Percentiles rank a stretch among this genome's conserved stretches.
phyloP scores from a whole-genome alignment of 2,329 filamentous ascomycete genomes.

The Lizonia empirigonia region DNA sequence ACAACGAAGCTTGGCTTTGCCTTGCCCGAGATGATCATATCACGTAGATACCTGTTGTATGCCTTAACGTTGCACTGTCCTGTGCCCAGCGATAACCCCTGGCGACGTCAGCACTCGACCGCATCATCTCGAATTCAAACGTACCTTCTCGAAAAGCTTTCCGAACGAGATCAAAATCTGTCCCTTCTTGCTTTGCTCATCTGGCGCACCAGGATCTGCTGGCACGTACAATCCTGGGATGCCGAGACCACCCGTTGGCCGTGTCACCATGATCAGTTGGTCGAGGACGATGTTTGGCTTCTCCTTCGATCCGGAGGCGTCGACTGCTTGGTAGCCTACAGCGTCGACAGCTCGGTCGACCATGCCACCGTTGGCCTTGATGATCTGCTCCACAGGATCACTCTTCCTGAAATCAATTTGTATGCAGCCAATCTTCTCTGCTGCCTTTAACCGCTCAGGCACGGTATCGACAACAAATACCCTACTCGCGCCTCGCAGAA shows the following conservation, averaged over 20 bases:
- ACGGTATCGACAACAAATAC: constrained; percentile 70
- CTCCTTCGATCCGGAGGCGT: constrained; percentile 61
- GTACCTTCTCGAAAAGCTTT: constrained; percentile 70
- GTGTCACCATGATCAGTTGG: constrained; percentile 67
- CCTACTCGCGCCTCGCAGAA: constrained; percentile 64
- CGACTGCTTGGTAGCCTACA: constrained; percentile 68
- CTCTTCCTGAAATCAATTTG: constrained; percentile 66
- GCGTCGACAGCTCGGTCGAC: constrained; percentile 69
- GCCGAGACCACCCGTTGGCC: constrained; percentile 65
- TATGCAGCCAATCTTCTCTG: constrained; percentile 66
- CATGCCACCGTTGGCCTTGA: constrained; percentile 63
- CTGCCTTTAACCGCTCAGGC: constrained; percentile 62
- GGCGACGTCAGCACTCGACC: constrained; percentile 11
- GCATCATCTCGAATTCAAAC: not conserved
- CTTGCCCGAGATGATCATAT: constrained; percentile 67
- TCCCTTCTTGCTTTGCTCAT: constrained; percentile 65
- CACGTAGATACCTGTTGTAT: constrained; percentile 69
- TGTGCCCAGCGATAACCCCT: constrained; percentile 65
- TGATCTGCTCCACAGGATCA: constrained; percentile 66
- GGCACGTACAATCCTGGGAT: constrained; percentile 63
- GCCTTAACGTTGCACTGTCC: constrained; percentile 72
- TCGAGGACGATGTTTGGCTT: constrained; percentile 68
- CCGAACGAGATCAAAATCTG: constrained; percentile 69
- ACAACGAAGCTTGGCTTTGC: constrained; percentile 72
- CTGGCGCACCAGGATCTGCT: constrained; percentile 66